Conservation (phyloP, 2,329 filamentous ascomycete species). For the Ilyonectria robusta region DNA sequence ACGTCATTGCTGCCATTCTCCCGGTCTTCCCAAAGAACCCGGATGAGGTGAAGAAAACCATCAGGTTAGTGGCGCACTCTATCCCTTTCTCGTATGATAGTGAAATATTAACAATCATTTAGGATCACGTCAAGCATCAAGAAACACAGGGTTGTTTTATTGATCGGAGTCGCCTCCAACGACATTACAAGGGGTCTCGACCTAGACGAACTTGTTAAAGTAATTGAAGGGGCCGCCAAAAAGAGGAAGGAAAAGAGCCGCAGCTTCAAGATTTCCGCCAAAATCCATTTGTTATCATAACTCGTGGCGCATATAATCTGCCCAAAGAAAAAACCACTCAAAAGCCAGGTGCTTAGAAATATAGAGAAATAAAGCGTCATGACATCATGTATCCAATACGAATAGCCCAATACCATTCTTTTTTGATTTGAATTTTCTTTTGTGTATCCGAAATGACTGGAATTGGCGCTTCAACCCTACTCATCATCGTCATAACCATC, state of each 20-base stretch:
- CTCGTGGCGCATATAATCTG: conserved; percentile 31
- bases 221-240: conserved; percentile 54
- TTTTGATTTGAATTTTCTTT: conserved; percentile 29
- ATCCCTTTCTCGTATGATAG: neutral
- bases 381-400: conserved; percentile 36
- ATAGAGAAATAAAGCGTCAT: conserved; percentile 36
- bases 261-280: conserved; percentile 52
- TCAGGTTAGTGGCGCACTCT: conserved; percentile 56
- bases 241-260: conserved; percentile 49
- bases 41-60: conserved; percentile 51
- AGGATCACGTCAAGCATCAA: conserved; percentile 53
- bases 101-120: conserved; percentile 39
- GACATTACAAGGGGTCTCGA: conserved; percentile 49
- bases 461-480: conserved; percentile 27
- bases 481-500: conserved; percentile 48
- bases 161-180: conserved; percentile 51
- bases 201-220: conserved; percentile 51
- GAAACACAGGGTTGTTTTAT: conserved; percentile 55
- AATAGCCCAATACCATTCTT: conserved; percentile 19
- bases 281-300: conserved; percentile 47
- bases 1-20: conserved; percentile 59
- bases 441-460: conserved; percentile 38
- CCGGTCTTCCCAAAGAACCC: conserved; percentile 57
- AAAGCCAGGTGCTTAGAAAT: conserved; percentile 22
- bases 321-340: conserved; percentile 31